Evolutionary conservation across 805 yeast genomes (phyloP), one percentile per base, ranked within the genome.

Genomic region (Sugiyamaella floridensis): DNA sequence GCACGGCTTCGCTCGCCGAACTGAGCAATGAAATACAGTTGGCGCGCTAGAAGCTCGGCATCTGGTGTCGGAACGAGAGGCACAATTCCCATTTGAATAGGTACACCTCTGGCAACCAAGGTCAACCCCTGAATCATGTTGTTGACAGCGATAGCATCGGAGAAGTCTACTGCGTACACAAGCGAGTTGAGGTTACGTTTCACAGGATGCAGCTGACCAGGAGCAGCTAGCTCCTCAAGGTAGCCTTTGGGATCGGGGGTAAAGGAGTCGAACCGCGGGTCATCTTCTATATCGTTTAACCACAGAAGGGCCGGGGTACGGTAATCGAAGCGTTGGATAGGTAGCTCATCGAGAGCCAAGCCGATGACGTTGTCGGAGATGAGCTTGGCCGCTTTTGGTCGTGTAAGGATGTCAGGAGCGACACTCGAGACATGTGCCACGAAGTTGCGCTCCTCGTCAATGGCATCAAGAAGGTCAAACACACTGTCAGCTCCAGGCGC

Each of bases 11-110:
- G 28, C 1, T 16, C 47, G 2, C 18, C 49, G 48, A 43, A 40
- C 19, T 40, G 29, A 12, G 50, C 34, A 11, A 61, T 32, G 22
- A 50, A 58, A 20, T 55, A 47, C 11, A 61, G 26, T 16, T 55
- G 60, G 45, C 53, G 41, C 0, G 66, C 55, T 9, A 59, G 48
- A 9, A 48, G 32, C 18, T 51, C 55, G 47, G 65, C 63, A 16
- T 59, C 59, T 12, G 44, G 57, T 16, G 60, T 56, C 12, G 55
- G 53, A 5, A 55, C 59, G 2, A 85, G 53, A 0, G 98, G 96
- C n/a, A 92, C 71, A 2, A 92, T 56, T 6, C 97, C 99, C 49
- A 92, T 63, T 66, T 90, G 85, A 58, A 89, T 85, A 0, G 96
- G 87, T 15, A 86, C 74, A 1, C 81, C 80, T 43, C 79, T 76